A percentile compares a stretch with the other conserved stretches of the same genome.
Conservation (phyloP, 2,329 filamentous ascomycete species). For the Trichophyton rubrum region DNA sequence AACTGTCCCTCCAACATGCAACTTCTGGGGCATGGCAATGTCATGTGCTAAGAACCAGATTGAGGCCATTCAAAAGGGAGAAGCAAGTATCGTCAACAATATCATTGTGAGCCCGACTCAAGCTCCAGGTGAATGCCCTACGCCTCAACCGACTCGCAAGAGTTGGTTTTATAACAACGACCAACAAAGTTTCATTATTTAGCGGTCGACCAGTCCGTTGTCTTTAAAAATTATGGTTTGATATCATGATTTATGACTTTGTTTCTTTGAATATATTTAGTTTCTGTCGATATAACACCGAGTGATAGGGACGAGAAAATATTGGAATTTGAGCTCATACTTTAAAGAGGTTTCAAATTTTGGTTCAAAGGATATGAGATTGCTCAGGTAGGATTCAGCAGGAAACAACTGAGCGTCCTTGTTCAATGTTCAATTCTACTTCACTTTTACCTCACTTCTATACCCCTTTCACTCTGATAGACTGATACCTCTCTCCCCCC, state of each 20-base stretch:
- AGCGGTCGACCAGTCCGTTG: too few species aligned
- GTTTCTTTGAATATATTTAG: background rate
- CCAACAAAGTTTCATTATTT: background rate
- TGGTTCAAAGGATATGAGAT: background rate
- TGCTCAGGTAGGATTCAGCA: background rate
- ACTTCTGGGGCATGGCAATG: slow-evolving; percentile 25
- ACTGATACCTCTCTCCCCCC: background rate
- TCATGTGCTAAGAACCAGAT: slow-evolving; percentile 6
- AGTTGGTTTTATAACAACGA: background rate
- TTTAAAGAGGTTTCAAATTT: background rate
- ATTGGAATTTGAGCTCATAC: background rate
- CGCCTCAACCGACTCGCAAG: background rate
- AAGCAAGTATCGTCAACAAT: slow-evolving; percentile 1
- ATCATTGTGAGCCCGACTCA: slow-evolving; percentile 1
- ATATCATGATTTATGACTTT: background rate
- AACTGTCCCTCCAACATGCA: slow-evolving; percentile 46
- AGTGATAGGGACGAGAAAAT: background rate
- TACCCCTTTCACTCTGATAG: background rate
- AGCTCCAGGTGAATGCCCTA: background rate
- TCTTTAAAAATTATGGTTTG: background rate
- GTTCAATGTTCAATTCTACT: too few species aligned
- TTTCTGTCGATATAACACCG: too few species aligned
- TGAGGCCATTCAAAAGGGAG: slow-evolving; percentile 1
- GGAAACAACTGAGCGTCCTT: too few species aligned
- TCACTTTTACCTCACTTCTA: background rate